Evolutionary conservation across 75 land plant species (phyloP), one percentile per base, ranked within the genome.

Genomic region (Picea sitchensis): DNA sequence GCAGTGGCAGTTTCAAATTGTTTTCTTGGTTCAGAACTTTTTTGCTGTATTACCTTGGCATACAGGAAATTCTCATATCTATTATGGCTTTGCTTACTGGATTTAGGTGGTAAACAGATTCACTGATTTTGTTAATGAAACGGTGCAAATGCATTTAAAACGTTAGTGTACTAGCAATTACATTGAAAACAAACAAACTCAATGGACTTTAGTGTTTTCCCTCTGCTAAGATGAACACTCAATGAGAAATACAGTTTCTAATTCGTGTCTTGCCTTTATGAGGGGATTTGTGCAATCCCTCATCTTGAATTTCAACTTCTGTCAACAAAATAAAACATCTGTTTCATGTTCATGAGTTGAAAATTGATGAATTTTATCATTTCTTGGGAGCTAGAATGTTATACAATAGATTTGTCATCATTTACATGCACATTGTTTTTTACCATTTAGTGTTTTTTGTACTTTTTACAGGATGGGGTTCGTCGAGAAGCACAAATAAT

Each of bases 401-500:
- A 34, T 71, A 20, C 17, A 44, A 44, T 71, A 20, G n/a, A 41
- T n/a, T 71, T 44, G n/a, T 8, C 14, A 14, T 41, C n/a, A 41
- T 71, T 41, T 18, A 23, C 56, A 20, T 9, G 51, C n/a, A 12
- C 26, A 17, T 71, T 41, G 44, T 71, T n/a, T 51, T 51, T 51
- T 9, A 51, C n/a, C 44, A 44, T 51, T 71, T 44, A 47, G 23
- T 18, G 20, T 18, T 51, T 67, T 44, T 44, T 71, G 13, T 11
- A 32, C 23, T 79, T 31, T 71, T 2, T 57, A 56, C 91, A 96
- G 99, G 86, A 86, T 84, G 92, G 83, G 44, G 83, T 97, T 57
- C 83, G 88, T 23, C 92, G 92, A 31, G 99, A 97, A 82, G 99
- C 92, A 30, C 94, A 95, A 65, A 95, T 89, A 4, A 95, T 97